These are phyloP conservation scores for Cucumis cinereus DNA, from an alignment of 306 rosid species.

Conservation along the genomic window DNA sequence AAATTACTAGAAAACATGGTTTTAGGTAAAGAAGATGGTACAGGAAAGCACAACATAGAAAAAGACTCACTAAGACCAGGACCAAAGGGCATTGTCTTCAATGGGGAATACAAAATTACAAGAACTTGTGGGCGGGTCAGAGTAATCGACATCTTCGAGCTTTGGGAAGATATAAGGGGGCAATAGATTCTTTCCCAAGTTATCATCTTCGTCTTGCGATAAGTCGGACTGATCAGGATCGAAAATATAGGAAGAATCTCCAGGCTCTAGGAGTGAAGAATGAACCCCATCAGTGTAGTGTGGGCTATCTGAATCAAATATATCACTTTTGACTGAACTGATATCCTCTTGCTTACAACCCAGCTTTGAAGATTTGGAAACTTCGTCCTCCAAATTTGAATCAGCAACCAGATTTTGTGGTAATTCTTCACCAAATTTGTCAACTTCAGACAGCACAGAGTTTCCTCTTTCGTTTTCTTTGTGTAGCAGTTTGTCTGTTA, in stretches of 20 bases:
- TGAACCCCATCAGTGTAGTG: constrained; percentile 41
- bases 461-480: constrained; percentile 25
- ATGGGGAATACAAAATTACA: constrained; percentile 51
- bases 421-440: constrained; percentile 14
- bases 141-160: constrained; percentile 48
- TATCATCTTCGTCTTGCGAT: constrained; percentile 76
- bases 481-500: constrained; percentile 29
- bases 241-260: constrained; percentile 42
- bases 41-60: neutral
- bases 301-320: constrained; percentile 64
- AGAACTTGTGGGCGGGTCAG: constrained; percentile 37
- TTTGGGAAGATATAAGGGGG: constrained; percentile 49
- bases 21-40: neutral
- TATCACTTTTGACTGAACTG: constrained; percentile 53
- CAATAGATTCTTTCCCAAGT: constrained; percentile 29
- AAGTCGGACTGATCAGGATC: constrained; percentile 38
- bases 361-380: constrained; percentile 34
- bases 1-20: neutral
- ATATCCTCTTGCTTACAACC: constrained; percentile 44
- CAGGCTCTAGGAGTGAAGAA: constrained; percentile 36
- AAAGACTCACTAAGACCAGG: constrained; percentile 42
- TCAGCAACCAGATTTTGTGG: constrained; percentile 15
- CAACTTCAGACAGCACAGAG: constrained; percentile 18
- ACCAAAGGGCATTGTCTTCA: constrained; percentile 70
- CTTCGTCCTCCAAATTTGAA: constrained; percentile 37